Percentiles rank a stretch among this genome's conserved stretches.
Conservation (phyloP, 2,329 filamentous ascomycete genomes). For the Pleurostoma richardsiae region DNA sequence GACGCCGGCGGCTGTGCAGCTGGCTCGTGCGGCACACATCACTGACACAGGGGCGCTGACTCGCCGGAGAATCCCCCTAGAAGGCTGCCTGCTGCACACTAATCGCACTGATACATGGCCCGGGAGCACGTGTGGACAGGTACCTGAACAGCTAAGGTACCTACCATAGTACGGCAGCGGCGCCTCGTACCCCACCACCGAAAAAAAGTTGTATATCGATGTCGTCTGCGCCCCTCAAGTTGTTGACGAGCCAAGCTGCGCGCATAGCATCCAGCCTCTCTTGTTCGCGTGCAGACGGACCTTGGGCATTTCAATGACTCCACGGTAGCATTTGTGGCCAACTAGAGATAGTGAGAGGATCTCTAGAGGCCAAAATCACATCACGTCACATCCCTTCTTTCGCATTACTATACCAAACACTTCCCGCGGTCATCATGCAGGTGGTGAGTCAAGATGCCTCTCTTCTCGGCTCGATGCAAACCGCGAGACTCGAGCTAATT, state of each 20-base stretch:
- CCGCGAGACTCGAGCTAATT: background rate
- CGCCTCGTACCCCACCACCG: background rate
- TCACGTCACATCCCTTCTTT: slow-evolving; percentile 11
- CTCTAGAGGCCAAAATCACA: slow-evolving; percentile 65
- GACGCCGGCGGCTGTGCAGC: too few species aligned
- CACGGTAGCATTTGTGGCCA: slow-evolving; percentile 64
- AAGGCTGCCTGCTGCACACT: background rate
- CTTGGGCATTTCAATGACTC: slow-evolving; percentile 47
- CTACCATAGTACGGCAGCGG: too few species aligned
- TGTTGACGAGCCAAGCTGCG: background rate
- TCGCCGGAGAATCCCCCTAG: background rate
- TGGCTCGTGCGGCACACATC: too few species aligned
- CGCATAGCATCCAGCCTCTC: background rate
- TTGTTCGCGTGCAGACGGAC: background rate
- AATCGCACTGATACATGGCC: background rate
- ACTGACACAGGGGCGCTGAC: slow-evolving; percentile 4
- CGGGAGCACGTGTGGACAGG: too few species aligned
- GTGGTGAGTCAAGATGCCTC: slow-evolving; percentile 21
- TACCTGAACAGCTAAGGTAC: too few species aligned
- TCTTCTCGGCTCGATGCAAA: background rate
- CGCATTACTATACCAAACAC: slow-evolving; percentile 12
- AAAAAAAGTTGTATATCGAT: background rate
- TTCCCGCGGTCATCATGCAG: slow-evolving; percentile 21
- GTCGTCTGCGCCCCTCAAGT: too few species aligned
- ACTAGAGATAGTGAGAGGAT: slow-evolving; percentile 76